Evolutionary conservation across 352 stramenopile species (phyloP).

Genomic region (Phytophthora sp.): DNA sequence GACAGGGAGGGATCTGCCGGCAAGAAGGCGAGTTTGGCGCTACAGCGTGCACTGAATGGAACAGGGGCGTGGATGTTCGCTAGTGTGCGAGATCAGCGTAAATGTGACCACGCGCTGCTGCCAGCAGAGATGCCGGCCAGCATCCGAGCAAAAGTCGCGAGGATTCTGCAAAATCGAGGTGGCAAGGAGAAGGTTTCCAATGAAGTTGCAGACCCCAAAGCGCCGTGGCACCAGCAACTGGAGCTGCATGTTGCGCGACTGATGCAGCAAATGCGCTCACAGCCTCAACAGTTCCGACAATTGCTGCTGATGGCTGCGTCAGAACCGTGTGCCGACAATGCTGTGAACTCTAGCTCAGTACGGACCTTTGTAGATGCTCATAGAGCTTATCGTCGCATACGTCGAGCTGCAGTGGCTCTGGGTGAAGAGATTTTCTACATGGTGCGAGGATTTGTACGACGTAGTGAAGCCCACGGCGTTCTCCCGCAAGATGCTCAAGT

Average conservation of each 20-base stretch:
- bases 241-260: slow-evolving; percentile 54
- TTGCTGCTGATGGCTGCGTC: slow-evolving; percentile 43
- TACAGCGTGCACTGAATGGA: slow-evolving; percentile 26
- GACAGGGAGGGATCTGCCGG: slow-evolving; percentile 8
- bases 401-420: slow-evolving; percentile 38
- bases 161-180: slow-evolving; percentile 26
- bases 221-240: slow-evolving; percentile 48
- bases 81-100: slow-evolving; percentile 33
- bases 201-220: slow-evolving; percentile 24
- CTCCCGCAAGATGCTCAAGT: slow-evolving; percentile 51
- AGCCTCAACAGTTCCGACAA: slow-evolving; percentile 42
- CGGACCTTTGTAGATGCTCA: slow-evolving; percentile 25
- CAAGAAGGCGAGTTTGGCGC: slow-evolving; percentile 22
- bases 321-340: slow-evolving; percentile 23
- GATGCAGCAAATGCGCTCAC: slow-evolving; percentile 45
- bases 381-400: slow-evolving; percentile 48
- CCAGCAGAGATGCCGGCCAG: slow-evolving; percentile 26
- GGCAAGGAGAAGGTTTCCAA: slow-evolving; percentile 15
- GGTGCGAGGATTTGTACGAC: slow-evolving; percentile 46
- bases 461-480: slow-evolving; percentile 50
- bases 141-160: slow-evolving; percentile 32
- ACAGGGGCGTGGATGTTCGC: slow-evolving; percentile 23
- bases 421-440: slow-evolving; percentile 57
- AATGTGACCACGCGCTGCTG: slow-evolving; percentile 33
- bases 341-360: neutral